Base-by-base conservation (phyloP, 352 stramenopile species). In the Elongisporangium prolatum region DNA sequence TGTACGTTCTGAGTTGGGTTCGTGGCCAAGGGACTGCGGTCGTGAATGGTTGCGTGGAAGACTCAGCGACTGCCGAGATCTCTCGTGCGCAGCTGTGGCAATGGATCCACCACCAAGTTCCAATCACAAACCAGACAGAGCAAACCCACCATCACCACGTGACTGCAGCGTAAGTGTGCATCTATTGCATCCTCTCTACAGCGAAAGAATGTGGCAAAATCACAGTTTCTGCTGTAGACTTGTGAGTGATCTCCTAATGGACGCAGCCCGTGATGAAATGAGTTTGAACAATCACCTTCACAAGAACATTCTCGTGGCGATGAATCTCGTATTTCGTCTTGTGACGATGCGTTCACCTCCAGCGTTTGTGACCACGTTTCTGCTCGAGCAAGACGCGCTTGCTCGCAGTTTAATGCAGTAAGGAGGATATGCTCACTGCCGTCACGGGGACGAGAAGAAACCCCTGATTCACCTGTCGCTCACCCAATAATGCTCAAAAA, bases 21-120 rank as follows among this genome's bases (percentile, higher is more conserved):
- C 67, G 84, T 24, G 94, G 89, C 16, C 56, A 91, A 25, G 94
- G 94, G 21, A 97, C 88, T 21, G 92, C 97, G 58, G 82, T 96
- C 47, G 73, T 98, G 24, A 86, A 97, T 63, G 84, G 94, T 59
- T 91, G 90, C 50, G 92, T 98, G 64, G 94, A 98, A 75, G 92
- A 98, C 76, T 96, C 92, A 18, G 94, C 94, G 49, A 98, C 92
- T 0, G 93, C 94, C 5, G 92, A 98, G 78, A 98, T 98, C 56
- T 97, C 88, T 25, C 83, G 94, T 28, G 91, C 87, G 10, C 92
- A 98, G 64, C 87, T 98, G 59, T 98, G 91, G 82, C 82, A 91
- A 60, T 90, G 82, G 82, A 72, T 89, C 9, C 64, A 79, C 57
- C 77, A 92, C 66, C 71, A 60, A 17, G 77, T 86, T 14, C 56